Base-by-base conservation (phyloP, 495 filamentous ascomycete genomes). In the Talaromyces nanjingensis region DNA sequence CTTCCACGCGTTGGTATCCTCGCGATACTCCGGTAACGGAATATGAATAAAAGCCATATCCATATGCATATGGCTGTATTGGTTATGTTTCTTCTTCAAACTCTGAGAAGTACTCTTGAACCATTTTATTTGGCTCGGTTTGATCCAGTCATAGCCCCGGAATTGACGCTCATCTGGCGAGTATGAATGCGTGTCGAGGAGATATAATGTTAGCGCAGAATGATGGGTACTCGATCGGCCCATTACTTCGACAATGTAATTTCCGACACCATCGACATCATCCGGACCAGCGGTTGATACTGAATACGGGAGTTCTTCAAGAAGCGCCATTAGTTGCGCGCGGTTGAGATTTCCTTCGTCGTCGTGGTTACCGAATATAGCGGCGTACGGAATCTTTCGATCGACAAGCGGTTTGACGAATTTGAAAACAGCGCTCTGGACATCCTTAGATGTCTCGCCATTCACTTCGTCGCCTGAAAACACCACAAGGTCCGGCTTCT, bases 11-110 rank as follows among this genome's bases (percentile, higher is more conserved):
- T 80, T 78, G 11, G 74, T 64, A n/a, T 72, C 67, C 31, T 74
- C 74, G 18, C 82, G 79, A 68, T 96, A 97, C 73, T 98, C 94
- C 0, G 93, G 93, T 14, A 98, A 79, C 2, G 94, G 94, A 59
- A 98, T 98, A 68, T 98, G 94, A 65, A 98, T 96, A 70, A 98
- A 98, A 0, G 96, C 93, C 74, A 98, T 85, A 72, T 98, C 89
- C 83, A 98, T 91, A 70, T 97, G 96, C 64, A 92, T 89, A 70
- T 92, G 89, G 0, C 89, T 87, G 74, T 98, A 98, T 66, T 90
- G 87, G 62, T 82, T 83, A 73, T 94, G 90, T 45, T 81, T 78
- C 69, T 89, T 87, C 68, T 83, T 84, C 49, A 97, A 73, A 11
- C 83, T 74, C 64, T 87, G 78, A 6, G 89, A 85, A 7, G 89